Conservation (phyloP, 352 stramenopile species). For the Phytophthora tentaculata region DNA sequence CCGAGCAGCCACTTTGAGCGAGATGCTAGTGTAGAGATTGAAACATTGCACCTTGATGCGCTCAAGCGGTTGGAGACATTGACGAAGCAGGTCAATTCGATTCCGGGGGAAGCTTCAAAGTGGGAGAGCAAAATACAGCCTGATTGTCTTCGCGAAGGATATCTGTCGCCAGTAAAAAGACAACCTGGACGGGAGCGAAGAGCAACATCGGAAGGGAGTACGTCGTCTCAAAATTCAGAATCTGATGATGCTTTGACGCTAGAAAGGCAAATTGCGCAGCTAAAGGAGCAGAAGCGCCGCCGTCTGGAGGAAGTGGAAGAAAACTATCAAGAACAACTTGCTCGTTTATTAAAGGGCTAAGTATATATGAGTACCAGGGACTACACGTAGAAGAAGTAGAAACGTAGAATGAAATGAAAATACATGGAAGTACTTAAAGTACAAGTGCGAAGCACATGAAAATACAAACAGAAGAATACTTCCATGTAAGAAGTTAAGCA, state of each 20-base stretch:
- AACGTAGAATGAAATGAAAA: too few species aligned
- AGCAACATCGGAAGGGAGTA: slow-evolving; percentile 35
- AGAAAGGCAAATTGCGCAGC: slow-evolving; percentile 40
- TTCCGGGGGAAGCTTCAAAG: slow-evolving; percentile 39
- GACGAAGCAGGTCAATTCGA: slow-evolving; percentile 24
- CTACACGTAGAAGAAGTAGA: too few species aligned
- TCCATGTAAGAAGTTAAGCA: too few species aligned
- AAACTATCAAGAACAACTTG: slow-evolving; percentile 49
- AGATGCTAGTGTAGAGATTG: slow-evolving; percentile 64
- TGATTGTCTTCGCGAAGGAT: slow-evolving; percentile 7
- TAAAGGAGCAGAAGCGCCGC: slow-evolving; percentile 43
- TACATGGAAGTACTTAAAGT: too few species aligned
- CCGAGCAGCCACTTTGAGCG: slow-evolving; percentile 60
- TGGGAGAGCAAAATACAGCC: slow-evolving; percentile 36
- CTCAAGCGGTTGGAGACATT: slow-evolving; percentile 43
- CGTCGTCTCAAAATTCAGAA: slow-evolving; percentile 36
- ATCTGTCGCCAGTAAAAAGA: slow-evolving; percentile 9
- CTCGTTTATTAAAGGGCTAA: background rate
- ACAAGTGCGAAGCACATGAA: too few species aligned
- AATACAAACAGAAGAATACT: too few species aligned
- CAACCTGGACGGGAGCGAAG: slow-evolving; percentile 5
- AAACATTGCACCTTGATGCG: slow-evolving; percentile 63
- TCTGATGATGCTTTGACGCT: slow-evolving; percentile 22
- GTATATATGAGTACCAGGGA: background rate
- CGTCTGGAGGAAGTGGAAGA: slow-evolving; percentile 43